These are phyloP conservation scores for Galerina marginata DNA, from an alignment of 768 basidiomycete species.

Conservation along the genomic window DNA sequence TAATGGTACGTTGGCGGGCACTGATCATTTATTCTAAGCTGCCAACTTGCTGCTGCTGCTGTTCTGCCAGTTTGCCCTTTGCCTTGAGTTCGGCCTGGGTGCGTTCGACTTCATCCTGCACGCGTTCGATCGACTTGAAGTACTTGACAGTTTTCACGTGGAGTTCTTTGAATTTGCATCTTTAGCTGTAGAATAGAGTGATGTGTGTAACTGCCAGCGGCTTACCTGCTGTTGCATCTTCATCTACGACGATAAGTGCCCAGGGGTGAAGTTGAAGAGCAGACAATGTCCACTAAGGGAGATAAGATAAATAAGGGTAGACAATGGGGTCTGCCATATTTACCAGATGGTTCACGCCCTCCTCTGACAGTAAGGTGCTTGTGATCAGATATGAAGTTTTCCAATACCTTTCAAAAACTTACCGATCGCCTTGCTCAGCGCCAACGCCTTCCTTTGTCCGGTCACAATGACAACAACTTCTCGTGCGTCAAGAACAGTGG, in stretches of 20 bases:
- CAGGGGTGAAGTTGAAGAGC: conserved; percentile 87
- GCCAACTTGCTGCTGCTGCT: conserved; percentile 48
- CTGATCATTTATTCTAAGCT: conserved; percentile 44
- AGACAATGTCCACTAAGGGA: conserved; percentile 74
- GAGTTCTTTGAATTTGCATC: conserved; percentile 54
- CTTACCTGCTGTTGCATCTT: conserved; percentile 83
- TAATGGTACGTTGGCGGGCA: too few relatives aligned
- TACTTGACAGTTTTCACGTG: conserved; percentile 92
- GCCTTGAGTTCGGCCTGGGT: conserved; percentile 56
- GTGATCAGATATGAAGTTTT: not conserved
- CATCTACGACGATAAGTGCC: conserved; percentile 89
- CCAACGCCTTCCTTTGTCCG: conserved; percentile 82
- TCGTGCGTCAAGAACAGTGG: conserved; percentile 81
- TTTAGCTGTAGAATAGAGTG: not conserved
- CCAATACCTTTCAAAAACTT: conserved; percentile 23
- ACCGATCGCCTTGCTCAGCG: conserved; percentile 87
- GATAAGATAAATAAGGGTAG: not conserved
- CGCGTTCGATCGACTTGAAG: conserved; percentile 89
- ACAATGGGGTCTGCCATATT: conserved; percentile 15
- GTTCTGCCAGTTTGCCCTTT: conserved; percentile 39
- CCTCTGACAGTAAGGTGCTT: conserved; percentile 53
- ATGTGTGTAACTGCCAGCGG: conserved; percentile 2
- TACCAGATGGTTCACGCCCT: conserved; percentile 88
- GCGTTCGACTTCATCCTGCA: conserved; percentile 82
- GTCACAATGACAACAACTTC: conserved; percentile 90